Evolutionary conservation across 208 protist species (phyloP).

Genomic region (Wallacemonas collosoma): DNA sequence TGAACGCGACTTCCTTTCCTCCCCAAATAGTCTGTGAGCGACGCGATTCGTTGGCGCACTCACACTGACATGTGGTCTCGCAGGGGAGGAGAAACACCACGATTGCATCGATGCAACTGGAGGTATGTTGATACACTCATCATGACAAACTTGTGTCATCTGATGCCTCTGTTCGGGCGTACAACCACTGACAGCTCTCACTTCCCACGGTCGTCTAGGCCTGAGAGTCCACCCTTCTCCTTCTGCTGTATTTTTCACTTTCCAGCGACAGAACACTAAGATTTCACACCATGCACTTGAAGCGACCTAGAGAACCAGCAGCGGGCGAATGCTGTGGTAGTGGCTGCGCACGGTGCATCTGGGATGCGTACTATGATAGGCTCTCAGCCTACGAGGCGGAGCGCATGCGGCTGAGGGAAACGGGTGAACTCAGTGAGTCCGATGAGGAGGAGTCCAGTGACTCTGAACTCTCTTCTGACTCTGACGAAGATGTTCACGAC

Average conservation of each 20-base stretch:
- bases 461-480: slow-evolving; percentile 29
- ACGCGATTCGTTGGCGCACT: too few relatives aligned
- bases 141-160: too few relatives aligned
- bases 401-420: slow-evolving; percentile 16
- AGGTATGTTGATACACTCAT: too few relatives aligned
- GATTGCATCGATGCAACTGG: too few relatives aligned
- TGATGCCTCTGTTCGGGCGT: too few relatives aligned
- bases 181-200: too few relatives aligned
- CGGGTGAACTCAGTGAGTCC: slow-evolving; percentile 10
- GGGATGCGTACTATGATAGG: slow-evolving; percentile 89
- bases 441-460: slow-evolving; percentile 25
- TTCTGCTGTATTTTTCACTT: slow-evolving; percentile 22
- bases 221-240: background rate
- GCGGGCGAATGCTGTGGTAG: slow-evolving; percentile 86
- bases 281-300: slow-evolving; percentile 12
- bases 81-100: too few relatives aligned
- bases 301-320: slow-evolving; percentile 64
- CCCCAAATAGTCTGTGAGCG: too few relatives aligned
- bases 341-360: slow-evolving; percentile 87
- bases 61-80: too few relatives aligned
- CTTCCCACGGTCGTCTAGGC: too few relatives aligned
- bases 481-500: slow-evolving; percentile 26
- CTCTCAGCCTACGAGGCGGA: slow-evolving; percentile 57
- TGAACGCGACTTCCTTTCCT: too few relatives aligned
- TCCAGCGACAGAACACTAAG: background rate